Base-by-base conservation (phyloP, 495 filamentous ascomycete genomes). In the Talaromyces wortmannii region DNA sequence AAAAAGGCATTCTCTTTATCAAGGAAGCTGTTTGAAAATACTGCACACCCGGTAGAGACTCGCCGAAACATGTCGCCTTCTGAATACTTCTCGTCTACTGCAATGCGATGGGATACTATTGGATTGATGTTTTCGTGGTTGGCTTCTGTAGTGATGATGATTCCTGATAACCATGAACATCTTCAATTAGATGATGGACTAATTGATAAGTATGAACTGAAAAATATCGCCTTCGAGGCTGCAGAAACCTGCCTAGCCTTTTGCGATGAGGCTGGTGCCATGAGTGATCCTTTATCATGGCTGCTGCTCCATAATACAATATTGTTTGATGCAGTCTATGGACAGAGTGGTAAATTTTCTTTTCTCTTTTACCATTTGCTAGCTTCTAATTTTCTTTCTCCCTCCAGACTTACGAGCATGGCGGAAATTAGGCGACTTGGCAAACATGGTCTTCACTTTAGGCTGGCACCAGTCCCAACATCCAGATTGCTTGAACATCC, bases 381-480 rank as follows among this genome's bases (percentile, higher is more conserved):
- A 36, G 30, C 13, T n/a, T 51, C 15, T n/a, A n/a, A 18, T 42
- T 13, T 10, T 17, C 16, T 45, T 40, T 15, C 8, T 7, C 11
- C 43, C 1, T 15, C 13, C 45, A 61, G 59, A 58, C 15, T 61
- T 55, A 8, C 36, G 52, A 16, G 15, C 57, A 12, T 59, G 59
- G 56, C 50, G 53, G 31, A 55, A 48, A 40, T 45, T 61, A 7
- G 59, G 59, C 45, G 52, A 58, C 42, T 40, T 61, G 36, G 58
- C 56, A 10, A 58, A 57, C 6, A 18, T 58, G 6, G 18, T 61
- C 10, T 61, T 59, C 50, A 73, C 75, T 31, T 61, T 78, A 12
- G 79, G 77, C 36, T 66, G 79, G 10, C 79, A 82, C 56, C 71
- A 71, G 57, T 66, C 69, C 49, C 32, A 60, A 17, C 5, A 30